These are phyloP conservation scores for Wallacemonas rigidus DNA, from an alignment of 208 protist species.

Conservation along the genomic window DNA sequence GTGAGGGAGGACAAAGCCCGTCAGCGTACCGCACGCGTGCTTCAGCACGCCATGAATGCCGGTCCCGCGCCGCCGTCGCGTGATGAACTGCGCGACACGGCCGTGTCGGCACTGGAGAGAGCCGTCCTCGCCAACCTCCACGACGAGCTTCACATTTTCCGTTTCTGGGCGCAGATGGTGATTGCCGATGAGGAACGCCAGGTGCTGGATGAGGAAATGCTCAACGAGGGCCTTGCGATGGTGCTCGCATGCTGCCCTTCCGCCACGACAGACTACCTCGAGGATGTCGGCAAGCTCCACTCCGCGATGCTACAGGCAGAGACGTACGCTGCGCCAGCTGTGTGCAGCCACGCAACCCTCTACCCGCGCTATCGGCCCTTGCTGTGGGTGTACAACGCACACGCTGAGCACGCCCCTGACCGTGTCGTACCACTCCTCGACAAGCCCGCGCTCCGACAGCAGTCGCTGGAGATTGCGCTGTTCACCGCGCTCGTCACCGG, in stretches of 20 bases:
- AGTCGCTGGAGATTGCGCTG: slow-evolving; percentile 57
- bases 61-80: slow-evolving; percentile 22
- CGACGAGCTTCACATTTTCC: slow-evolving; percentile 71
- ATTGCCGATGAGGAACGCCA: slow-evolving; percentile 53
- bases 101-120: slow-evolving; percentile 41
- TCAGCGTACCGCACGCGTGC: slow-evolving; percentile 46
- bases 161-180: slow-evolving; percentile 73
- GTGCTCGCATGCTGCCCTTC: slow-evolving; percentile 21
- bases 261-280: slow-evolving; percentile 55
- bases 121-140: slow-evolving; percentile 61
- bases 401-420: slow-evolving; percentile 14
- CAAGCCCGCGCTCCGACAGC: slow-evolving; percentile 43
- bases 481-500: slow-evolving; percentile 54
- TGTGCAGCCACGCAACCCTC: slow-evolving; percentile 21
- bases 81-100: slow-evolving; percentile 46
- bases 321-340: slow-evolving; percentile 1
- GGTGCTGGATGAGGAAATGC: slow-evolving; percentile 68
- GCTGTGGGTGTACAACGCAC: slow-evolving; percentile 33
- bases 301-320: slow-evolving; percentile 17
- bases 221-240: slow-evolving; percentile 67
- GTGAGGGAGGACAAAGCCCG: slow-evolving; percentile 70
- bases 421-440: slow-evolving; percentile 21
- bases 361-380: slow-evolving; percentile 72
- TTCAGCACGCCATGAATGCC: slow-evolving; percentile 30
- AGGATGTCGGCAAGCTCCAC: slow-evolving; percentile 44